Conservation (phyloP, 495 filamentous ascomycete species). For the Schizothecium vesticola region DNA sequence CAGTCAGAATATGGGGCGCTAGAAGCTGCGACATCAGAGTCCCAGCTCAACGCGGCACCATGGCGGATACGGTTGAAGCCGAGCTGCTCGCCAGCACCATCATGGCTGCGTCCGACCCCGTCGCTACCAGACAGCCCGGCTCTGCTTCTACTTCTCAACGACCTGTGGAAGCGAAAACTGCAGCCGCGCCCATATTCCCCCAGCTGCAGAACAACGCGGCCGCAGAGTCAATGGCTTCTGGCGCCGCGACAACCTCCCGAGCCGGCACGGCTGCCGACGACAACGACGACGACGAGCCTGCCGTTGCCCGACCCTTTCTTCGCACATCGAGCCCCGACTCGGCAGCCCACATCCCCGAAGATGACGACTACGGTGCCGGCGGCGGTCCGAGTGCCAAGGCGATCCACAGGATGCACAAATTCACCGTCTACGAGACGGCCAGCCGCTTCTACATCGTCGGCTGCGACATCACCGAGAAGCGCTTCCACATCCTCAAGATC, state of each 20-base stretch:
- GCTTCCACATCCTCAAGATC: constrained; percentile 88
- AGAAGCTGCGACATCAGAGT: background rate
- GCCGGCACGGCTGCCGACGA: constrained; percentile 40
- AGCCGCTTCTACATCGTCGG: constrained; percentile 92
- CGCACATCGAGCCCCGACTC: constrained; percentile 54
- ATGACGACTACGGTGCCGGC: constrained; percentile 38
- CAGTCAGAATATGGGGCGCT: background rate
- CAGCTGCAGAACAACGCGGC: constrained; percentile 40
- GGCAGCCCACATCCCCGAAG: constrained; percentile 28
- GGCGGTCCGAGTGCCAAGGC: constrained; percentile 35
- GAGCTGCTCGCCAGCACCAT: constrained; percentile 14
- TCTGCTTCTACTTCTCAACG: background rate
- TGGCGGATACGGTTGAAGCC: constrained; percentile 17
- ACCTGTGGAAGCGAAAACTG: constrained; percentile 3
- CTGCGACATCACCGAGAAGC: constrained; percentile 77
- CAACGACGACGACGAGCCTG: constrained; percentile 61
- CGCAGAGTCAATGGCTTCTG: constrained; percentile 27
- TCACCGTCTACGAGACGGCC: constrained; percentile 90
- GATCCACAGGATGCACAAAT: constrained; percentile 87
- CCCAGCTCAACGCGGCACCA: background rate
- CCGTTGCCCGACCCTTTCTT: constrained; percentile 58
- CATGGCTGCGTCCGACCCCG: background rate
- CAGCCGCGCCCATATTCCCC: constrained; percentile 32
- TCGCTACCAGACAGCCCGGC: background rate
- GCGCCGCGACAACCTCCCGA: constrained; percentile 16